Base-by-base conservation (phyloP, 192 early-diverging fungal species). In the Ramicandelaber brevisporus region DNA sequence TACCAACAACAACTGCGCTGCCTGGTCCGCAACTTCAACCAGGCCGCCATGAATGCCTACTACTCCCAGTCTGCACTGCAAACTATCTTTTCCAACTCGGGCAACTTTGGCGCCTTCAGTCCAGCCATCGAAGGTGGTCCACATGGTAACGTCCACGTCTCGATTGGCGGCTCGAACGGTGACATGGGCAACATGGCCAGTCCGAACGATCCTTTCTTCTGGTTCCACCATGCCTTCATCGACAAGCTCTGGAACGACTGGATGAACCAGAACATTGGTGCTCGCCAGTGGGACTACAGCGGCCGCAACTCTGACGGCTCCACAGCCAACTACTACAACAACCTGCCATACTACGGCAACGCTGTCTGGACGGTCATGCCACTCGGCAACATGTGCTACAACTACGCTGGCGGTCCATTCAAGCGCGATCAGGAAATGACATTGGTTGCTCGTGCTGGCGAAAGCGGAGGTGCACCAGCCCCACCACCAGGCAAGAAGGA, bases 191-290 rank as follows among this genome's bases (percentile, higher is more conserved):
- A 21, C 11, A 36, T 48, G 31, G 38, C 6, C 4, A 27, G 18
- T 30, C 18, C 48, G 22, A 40, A 43, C 37, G 58, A 61, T 20
- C 53, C 53, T 6, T 26, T 57, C 14, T 61, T 61, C 37, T 61
- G 30, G 21, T 28, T 61, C 6, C 48, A 56, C 33, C 58, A 61
- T 33, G 40, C 41, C 17, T 44, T 43, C 34, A 29, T 61, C 12
- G 58, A 48, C 37, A 36, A 36, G 24, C 26, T 57, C 14, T 56
- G 53, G 53, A 20, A 14, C 30, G 16, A 21, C 20, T 50, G 47
- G 43, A 47, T 50, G 33, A 7, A 20, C 3, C 14, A 22, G 14
- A 36, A 36, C 20, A 2, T 17, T 5, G 17, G 5, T 12, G 25
- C 34, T 21, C 5, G 20, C 6, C 17, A n/a, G n/a, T n/a, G 14